These are phyloP conservation scores for Candida ipomoeae DNA, from an alignment of 805 yeast species.

Conservation along the genomic window DNA sequence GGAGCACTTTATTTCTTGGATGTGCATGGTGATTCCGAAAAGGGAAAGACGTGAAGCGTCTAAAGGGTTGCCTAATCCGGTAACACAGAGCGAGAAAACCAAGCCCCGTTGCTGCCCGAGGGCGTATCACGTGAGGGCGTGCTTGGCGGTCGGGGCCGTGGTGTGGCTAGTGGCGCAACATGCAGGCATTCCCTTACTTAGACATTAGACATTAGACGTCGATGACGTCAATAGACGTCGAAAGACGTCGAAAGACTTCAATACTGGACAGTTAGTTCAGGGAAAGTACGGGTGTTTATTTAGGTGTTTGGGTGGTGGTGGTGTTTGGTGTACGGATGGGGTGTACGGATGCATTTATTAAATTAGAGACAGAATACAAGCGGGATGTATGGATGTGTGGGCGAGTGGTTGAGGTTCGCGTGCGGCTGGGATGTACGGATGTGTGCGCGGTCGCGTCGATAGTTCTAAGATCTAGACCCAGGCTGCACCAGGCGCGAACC, in stretches of 20 bases:
- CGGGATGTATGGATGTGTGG: neutral
- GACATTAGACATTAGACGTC: no score
- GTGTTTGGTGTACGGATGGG: neutral
- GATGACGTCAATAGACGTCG: no score
- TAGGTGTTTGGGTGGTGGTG: neutral
- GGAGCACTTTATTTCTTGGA: neutral
- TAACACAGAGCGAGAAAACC: conserved; percentile 1
- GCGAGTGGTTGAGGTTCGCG: neutral
- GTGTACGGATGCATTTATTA: neutral
- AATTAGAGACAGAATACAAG: no score
- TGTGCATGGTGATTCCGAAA: conserved; percentile 3
- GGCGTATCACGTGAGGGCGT: neutral
- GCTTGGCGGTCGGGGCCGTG: neutral
- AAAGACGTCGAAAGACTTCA: no score
- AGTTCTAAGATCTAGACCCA: no score
- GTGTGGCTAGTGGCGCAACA: neutral
- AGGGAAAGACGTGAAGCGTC: neutral
- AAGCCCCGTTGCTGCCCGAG: neutral
- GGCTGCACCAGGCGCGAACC: no score
- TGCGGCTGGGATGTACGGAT: no score
- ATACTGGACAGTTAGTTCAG: no score
- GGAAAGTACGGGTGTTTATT: no score
- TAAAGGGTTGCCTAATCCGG: conserved; percentile 5
- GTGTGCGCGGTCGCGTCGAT: no score
- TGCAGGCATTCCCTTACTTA: neutral